Evolutionary conservation across 345 rosid species (phyloP).

Genomic region (Eucalyptus albens): DNA sequence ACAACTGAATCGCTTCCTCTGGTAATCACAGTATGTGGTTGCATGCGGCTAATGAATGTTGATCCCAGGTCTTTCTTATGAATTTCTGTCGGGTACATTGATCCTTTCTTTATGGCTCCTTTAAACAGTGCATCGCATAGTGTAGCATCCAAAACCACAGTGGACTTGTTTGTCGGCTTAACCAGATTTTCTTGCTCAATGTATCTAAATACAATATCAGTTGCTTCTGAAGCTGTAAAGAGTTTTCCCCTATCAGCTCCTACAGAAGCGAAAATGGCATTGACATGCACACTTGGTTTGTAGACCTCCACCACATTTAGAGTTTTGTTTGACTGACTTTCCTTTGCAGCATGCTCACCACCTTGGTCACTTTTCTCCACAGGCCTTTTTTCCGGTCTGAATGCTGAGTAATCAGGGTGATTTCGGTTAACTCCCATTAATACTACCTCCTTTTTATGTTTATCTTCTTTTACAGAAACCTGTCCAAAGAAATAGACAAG

Average conservation of each 20-base stretch:
- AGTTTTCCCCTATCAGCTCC: constrained; percentile 70
- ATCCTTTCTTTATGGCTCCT: constrained; percentile 93
- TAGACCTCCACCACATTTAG: constrained; percentile 78
- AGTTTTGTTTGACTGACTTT: constrained; percentile 23
- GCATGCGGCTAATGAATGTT: constrained; percentile 72
- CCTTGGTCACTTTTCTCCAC: constrained; percentile 32
- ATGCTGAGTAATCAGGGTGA: constrained; percentile 53
- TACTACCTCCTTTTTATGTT: constrained; percentile 70
- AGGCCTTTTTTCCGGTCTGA: constrained; percentile 76
- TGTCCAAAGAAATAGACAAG: neutral
- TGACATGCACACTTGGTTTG: constrained; percentile 80
- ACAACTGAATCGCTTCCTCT: constrained; percentile 70
- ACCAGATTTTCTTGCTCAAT: constrained; percentile 77
- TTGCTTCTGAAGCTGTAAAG: constrained; percentile 71
- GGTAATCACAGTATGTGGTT: constrained; percentile 56
- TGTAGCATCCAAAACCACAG: constrained; percentile 63
- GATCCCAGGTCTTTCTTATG: constrained; percentile 76
- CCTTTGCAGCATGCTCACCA: constrained; percentile 21
- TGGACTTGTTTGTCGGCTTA: constrained; percentile 53
- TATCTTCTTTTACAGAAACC: constrained; percentile 81
- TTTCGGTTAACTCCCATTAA: constrained; percentile 51
- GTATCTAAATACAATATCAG: constrained; percentile 70
- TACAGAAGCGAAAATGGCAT: constrained; percentile 61
- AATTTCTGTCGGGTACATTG: constrained; percentile 77
- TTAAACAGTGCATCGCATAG: constrained; percentile 84